Base-by-base conservation (phyloP, 805 yeast genomes). In the Priceomyces carsonii region DNA sequence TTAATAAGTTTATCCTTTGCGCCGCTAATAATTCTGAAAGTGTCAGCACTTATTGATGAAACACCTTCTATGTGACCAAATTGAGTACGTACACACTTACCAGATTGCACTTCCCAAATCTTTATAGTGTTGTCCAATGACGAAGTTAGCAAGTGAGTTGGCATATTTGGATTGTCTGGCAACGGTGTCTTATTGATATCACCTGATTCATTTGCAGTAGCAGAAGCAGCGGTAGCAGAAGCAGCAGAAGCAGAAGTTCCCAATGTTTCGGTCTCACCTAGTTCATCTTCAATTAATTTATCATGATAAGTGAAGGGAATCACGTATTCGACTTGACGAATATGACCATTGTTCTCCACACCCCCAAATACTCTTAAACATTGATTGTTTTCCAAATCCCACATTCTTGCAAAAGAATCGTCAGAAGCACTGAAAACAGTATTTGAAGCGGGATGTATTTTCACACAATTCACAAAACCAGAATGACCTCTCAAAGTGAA, bases 11-110 rank as follows among this genome's bases (percentile, higher is more conserved):
- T 76, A 66, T 93, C 99, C 55, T 93, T 97, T 1, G 96, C 90
- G 1, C 98, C 98, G 50, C 93, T 82, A 8, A 91, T 85, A 29
- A 93, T 85, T 47, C 99, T 75, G 71, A 93, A 93, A 25, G 90
- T 89, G 65, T 93, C 98, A 1, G 97, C 95, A 12, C 93, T 88
- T 37, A 93, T 84, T 27, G 91, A 88, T 97, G 98, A 91, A 13
- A 93, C 96, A 15, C 99, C 99, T 61, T 93, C 98, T 36, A 91
- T 88, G 56, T 93, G 99, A 2, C 99, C 99, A 66, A 91, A 93
- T 59, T 93, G 91, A 0, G 99, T 93, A 39, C 96, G 73, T 8
- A 89, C 77, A 54, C 98, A 91, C 57, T 80, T 78, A 3, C 97
- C 96, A 1, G 93, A 79, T 43, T 70, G 71, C 19, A 89, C 83